A percentile compares a stretch with the other conserved stretches of the same genome.
Conservation (phyloP, 345 rosid genomes). For the Fremontodendron californicum region DNA sequence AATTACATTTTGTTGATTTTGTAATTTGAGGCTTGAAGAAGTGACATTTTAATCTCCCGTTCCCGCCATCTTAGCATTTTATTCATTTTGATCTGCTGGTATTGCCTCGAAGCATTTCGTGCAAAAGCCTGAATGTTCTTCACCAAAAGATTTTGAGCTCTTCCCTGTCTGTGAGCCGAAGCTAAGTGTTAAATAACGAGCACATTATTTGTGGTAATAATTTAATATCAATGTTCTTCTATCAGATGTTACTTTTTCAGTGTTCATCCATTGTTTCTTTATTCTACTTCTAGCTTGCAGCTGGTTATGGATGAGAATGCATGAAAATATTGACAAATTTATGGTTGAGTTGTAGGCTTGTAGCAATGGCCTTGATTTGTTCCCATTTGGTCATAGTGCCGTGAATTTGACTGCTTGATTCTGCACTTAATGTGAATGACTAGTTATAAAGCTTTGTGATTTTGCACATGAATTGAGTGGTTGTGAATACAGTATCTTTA, state of each 20-base stretch:
- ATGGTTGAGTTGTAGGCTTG: not conserved
- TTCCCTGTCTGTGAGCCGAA: not conserved
- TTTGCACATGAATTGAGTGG: not conserved
- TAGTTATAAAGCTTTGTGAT: not conserved
- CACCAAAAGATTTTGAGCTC: not conserved
- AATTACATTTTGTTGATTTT: conserved; percentile 12
- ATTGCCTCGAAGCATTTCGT: not conserved
- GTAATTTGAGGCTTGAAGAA: conserved; percentile 10
- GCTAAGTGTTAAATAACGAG: not conserved
- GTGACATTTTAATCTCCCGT: conserved; percentile 1
- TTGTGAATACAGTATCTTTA: not conserved
- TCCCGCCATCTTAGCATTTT: not conserved
- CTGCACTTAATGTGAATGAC: not conserved
- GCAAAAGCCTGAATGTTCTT: conserved; percentile 1
- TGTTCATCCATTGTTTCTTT: not conserved
- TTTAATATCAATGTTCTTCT: not conserved
- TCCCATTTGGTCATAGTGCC: not conserved
- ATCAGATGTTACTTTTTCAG: not conserved
- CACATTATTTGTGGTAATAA: not conserved
- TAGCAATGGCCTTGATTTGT: not conserved
- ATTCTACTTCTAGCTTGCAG: not conserved
- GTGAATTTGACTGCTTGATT: not conserved
- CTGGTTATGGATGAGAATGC: not conserved
- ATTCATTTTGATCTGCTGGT: not conserved
- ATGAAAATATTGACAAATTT: not conserved